A percentile compares a stretch with the other conserved stretches of the same genome.
These are phyloP conservation scores for Fusarium floridanum DNA, from an alignment of 2,329 filamentous ascomycete species.

Conservation along the genomic window DNA sequence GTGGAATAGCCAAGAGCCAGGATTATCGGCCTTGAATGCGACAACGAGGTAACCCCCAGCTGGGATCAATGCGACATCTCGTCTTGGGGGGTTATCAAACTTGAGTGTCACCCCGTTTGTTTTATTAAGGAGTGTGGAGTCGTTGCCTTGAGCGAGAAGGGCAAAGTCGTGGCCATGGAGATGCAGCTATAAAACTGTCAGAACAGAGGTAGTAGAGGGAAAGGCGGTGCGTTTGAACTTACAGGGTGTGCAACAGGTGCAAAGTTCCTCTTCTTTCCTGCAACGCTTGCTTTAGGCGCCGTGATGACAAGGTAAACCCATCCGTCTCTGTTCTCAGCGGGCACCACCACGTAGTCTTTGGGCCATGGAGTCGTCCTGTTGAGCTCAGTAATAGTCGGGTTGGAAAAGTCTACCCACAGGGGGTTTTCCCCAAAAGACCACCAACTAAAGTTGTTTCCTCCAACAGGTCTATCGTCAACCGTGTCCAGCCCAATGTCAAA, in stretches of 20 bases:
- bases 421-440: constrained; percentile 7
- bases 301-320: constrained; percentile 33
- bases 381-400: constrained; percentile 22
- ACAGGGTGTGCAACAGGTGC: constrained; percentile 20
- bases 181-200: not conserved
- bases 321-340: not conserved
- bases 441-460: not conserved
- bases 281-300: not conserved
- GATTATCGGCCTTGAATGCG: constrained; percentile 19
- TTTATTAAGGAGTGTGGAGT: not conserved
- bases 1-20: constrained; percentile 27
- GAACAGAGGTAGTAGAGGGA: not conserved
- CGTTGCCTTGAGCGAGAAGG: constrained; percentile 18
- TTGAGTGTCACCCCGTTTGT: constrained; percentile 3
- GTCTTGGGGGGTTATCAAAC: constrained; percentile 24
- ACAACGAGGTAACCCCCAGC: constrained; percentile 24
- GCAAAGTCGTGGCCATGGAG: constrained; percentile 31
- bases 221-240: not conserved
- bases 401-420: constrained; percentile 30
- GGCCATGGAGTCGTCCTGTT: constrained; percentile 1
- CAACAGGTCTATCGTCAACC: not conserved
- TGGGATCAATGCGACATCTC: constrained; percentile 23
- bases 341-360: constrained; percentile 26
- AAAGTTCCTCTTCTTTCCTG: not conserved
- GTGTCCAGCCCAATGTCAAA: not conserved